Conservation (phyloP, 2,329 filamentous ascomycete genomes). For the Trichoderma cornu-damae region DNA sequence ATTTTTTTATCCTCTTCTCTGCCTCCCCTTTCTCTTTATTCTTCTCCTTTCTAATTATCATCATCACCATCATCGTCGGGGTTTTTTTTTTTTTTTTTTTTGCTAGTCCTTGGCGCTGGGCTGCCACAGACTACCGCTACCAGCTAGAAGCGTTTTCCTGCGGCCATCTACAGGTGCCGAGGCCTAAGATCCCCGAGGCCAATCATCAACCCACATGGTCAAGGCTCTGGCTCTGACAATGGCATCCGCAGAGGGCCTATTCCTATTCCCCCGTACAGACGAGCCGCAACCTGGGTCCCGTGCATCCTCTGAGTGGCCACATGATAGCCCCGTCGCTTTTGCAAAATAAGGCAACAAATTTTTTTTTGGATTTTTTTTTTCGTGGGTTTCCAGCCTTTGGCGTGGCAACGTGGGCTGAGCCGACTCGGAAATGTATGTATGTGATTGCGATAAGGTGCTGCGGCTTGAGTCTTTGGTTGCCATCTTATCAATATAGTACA, state of each 20-base stretch:
- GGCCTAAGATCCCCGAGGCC: constrained; percentile 13
- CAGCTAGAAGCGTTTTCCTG: constrained; percentile 1
- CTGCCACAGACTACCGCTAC: background rate
- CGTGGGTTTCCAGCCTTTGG: too few relatives aligned
- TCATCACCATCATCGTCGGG: too few relatives aligned
- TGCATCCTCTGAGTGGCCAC: background rate
- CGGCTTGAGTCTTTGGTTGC: too few relatives aligned
- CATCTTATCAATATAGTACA: too few relatives aligned
- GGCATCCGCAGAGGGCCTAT: background rate
- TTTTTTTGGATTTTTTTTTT: background rate
- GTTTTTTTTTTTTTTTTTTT: too few relatives aligned
- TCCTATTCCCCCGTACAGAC: too few relatives aligned
- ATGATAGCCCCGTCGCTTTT: background rate
- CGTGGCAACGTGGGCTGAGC: too few relatives aligned
- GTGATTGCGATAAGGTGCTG: too few relatives aligned
- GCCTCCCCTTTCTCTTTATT: background rate
- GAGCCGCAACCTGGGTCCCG: background rate
- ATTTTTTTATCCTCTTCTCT: too few relatives aligned
- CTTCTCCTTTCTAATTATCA: background rate
- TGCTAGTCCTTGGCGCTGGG: background rate
- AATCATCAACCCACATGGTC: constrained; percentile 30
- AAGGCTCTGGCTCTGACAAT: constrained; percentile 10
- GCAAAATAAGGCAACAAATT: background rate
- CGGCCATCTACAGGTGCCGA: background rate
- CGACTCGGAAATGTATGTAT: too few relatives aligned